Evolutionary conservation across 1,284 basidiomycete genomes (phyloP).

Genomic region (Naganishia sp.): DNA sequence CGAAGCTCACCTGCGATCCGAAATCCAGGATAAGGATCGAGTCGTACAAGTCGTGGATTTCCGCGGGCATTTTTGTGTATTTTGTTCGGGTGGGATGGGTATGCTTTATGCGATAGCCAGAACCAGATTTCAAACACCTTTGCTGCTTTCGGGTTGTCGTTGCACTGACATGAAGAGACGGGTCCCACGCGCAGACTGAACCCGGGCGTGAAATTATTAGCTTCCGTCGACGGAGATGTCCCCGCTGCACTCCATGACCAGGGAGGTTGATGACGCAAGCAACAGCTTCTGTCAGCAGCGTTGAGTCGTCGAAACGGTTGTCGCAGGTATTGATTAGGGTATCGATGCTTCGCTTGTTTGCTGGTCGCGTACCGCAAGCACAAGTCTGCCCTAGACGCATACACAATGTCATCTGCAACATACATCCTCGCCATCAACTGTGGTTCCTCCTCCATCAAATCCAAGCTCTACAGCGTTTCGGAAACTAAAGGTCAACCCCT

Average conservation of each 20-base stretch:
- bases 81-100: conserved; percentile 9
- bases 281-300: neutral
- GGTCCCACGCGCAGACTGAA: too few relatives aligned
- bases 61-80: conserved; percentile 16
- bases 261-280: conserved; percentile 18
- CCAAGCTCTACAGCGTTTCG: conserved; percentile 49
- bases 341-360: neutral
- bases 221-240: neutral
- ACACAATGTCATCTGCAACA: conserved; percentile 13
- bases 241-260: neutral
- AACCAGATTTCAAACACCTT: conserved; percentile 4
- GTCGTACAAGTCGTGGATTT: conserved; percentile 93
- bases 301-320: neutral
- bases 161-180: too few relatives aligned
- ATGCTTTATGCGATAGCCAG: conserved; percentile 9
- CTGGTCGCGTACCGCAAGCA: neutral
- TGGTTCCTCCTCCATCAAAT: conserved; percentile 55
- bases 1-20: conserved; percentile 78
- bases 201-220: conserved; percentile 24
- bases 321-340: neutral
- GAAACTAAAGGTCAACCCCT: conserved; percentile 13
- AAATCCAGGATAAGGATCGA: conserved; percentile 97
- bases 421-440: conserved; percentile 55
- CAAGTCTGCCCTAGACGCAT: neutral
- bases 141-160: neutral